Percentiles rank a stretch among this genome's conserved stretches.
Evolutionary conservation across 306 rosid species (phyloP).

Genomic region (Acmispon strigosus): DNA sequence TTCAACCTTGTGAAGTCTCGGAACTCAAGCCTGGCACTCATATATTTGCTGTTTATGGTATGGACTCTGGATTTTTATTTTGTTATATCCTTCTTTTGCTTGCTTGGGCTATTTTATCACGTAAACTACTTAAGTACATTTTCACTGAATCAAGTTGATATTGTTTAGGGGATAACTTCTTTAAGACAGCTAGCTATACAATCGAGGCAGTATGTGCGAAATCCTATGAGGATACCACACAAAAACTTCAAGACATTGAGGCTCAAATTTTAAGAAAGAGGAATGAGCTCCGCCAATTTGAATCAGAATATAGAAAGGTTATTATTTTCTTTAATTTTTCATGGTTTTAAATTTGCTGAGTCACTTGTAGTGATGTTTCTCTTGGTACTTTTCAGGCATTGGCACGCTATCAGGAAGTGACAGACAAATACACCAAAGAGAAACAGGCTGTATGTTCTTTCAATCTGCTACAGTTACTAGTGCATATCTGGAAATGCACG

Average conservation of each 20-base stretch:
- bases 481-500: constrained; percentile 3
- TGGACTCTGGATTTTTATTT: constrained; percentile 32
- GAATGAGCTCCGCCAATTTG: constrained; percentile 95
- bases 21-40: constrained; percentile 97
- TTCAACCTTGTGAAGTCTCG: constrained; percentile 97
- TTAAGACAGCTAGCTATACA: constrained; percentile 90
- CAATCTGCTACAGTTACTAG: constrained; percentile 14
- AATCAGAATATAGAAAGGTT: constrained; percentile 89
- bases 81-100: constrained; percentile 23
- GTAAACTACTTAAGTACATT: background rate
- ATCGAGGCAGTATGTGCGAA: constrained; percentile 91
- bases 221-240: constrained; percentile 66
- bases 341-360: constrained; percentile 4
- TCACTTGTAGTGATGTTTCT: constrained; percentile 9
- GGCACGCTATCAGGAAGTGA: constrained; percentile 93
- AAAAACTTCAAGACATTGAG: constrained; percentile 78
- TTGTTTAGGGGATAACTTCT: constrained; percentile 89
- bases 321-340: constrained; percentile 4
- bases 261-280: constrained; percentile 93
- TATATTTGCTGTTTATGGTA: constrained; percentile 97
- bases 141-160: constrained; percentile 23
- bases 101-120: background rate
- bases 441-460: constrained; percentile 64
- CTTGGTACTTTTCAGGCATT: constrained; percentile 55
- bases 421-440: constrained; percentile 87